Conservation (phyloP, 108 stramenopile species). For the Conticribra guillardii region DNA sequence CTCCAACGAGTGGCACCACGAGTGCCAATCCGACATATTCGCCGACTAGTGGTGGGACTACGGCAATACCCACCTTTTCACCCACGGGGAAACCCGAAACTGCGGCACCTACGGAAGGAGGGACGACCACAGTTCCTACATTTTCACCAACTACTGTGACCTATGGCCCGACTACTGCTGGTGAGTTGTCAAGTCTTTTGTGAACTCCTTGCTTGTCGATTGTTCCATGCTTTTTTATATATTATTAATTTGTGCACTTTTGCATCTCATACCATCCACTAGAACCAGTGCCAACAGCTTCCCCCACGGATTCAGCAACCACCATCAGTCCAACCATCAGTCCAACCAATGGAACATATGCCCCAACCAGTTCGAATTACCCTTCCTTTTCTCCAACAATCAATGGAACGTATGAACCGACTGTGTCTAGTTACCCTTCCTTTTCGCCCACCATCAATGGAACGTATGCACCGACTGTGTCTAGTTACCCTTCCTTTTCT, state of each 20-base stretch:
- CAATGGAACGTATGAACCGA: not conserved
- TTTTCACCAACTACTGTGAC: not conserved
- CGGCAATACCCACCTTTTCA: not conserved
- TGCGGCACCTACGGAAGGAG: not conserved
- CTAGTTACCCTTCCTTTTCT: constrained; percentile 2
- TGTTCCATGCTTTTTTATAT: too few species aligned
- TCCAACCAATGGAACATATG: constrained; percentile 1
- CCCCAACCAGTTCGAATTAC: not conserved
- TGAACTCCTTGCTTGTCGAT: not conserved
- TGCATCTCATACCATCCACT: too few species aligned
- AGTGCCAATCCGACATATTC: too few species aligned
- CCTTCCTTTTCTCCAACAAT: not conserved
- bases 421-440: not conserved
- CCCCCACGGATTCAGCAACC: not conserved
- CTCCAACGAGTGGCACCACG: too few species aligned
- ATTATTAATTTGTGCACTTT: too few species aligned
- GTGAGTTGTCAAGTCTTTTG: not conserved
- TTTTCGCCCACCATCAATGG: not conserved
- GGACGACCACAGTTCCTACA: not conserved
- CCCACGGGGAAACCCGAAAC: not conserved
- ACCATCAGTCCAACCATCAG: not conserved
- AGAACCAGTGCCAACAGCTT: not conserved
- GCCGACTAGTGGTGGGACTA: too few species aligned
- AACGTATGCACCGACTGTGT: not conserved
- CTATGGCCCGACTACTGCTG: constrained; percentile 3